Conservation (phyloP, 805 yeast species). For the Scheffersomyces amazonensis region DNA sequence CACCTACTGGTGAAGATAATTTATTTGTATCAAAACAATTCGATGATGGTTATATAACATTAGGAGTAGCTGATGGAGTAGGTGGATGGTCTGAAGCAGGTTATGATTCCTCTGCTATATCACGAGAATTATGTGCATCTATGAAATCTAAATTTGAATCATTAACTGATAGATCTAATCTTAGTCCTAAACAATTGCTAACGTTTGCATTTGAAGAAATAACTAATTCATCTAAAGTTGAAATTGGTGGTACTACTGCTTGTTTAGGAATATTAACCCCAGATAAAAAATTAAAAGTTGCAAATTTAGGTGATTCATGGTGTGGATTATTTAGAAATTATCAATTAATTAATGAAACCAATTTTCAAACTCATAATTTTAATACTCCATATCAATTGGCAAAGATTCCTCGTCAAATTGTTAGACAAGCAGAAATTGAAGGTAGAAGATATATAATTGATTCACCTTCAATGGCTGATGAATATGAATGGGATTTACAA, state of each 20-base stretch:
- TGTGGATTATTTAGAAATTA: constrained; percentile 76
- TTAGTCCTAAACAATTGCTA: constrained; percentile 49
- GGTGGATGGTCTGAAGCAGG: constrained; percentile 97
- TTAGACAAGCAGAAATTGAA: constrained; percentile 49
- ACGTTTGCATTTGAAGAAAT: constrained; percentile 55
- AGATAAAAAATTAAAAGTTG: constrained; percentile 55
- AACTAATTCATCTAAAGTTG: constrained; percentile 52
- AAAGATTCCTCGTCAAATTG: constrained; percentile 66
- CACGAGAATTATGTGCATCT: constrained; percentile 69
- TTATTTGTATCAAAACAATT: constrained; percentile 49
- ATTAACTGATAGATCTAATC: constrained; percentile 8
- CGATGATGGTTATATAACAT: constrained; percentile 42
- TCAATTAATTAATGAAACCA: constrained; percentile 61
- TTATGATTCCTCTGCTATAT: constrained; percentile 82
- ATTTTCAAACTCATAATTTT: constrained; percentile 80
- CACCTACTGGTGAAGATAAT: constrained; percentile 77
- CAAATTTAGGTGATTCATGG: constrained; percentile 95
- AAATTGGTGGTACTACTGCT: constrained; percentile 93
- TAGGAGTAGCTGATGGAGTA: constrained; percentile 95
- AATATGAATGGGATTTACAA: constrained; percentile 59
- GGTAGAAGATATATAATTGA: constrained; percentile 70
- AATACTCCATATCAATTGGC: constrained; percentile 92
- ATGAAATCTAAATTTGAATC: constrained; percentile 40
- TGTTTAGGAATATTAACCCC: constrained; percentile 73
- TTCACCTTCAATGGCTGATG: constrained; percentile 66